Evolutionary conservation across 1,139 yeast genomes (phyloP).

Genomic region (Blastobotrys petasosporus): DNA sequence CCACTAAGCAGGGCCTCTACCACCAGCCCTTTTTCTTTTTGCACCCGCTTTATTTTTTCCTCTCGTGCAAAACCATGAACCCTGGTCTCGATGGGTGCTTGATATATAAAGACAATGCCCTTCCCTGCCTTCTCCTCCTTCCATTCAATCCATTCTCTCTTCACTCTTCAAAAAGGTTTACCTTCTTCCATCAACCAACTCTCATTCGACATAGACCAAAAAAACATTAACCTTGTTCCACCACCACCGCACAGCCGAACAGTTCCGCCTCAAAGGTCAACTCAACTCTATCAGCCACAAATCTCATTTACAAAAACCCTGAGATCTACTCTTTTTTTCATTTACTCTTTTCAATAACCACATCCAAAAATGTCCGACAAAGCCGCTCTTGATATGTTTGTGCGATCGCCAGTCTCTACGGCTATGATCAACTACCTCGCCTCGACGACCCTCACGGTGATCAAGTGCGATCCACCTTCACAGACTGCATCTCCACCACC

Average conservation of each 20-base stretch:
- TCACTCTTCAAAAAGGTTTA: too few species aligned
- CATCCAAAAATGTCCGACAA: conserved; percentile 41
- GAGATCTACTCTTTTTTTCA: background rate
- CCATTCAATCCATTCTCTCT: too few species aligned
- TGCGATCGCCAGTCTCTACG: conserved; percentile 66
- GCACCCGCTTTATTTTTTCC: background rate
- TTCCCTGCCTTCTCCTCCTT: too few species aligned
- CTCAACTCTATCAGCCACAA: too few species aligned
- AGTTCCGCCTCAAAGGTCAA: too few species aligned
- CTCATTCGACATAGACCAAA: too few species aligned
- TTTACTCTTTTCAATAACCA: background rate
- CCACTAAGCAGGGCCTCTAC: background rate
- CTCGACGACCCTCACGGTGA: conserved; percentile 72
- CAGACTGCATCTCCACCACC: conserved; percentile 42
- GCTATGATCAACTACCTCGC: conserved; percentile 82
- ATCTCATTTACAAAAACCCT: background rate
- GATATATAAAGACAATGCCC: too few species aligned
- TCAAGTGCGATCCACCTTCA: conserved; percentile 43
- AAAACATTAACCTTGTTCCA: too few species aligned
- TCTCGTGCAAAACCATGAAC: background rate
- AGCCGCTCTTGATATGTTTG: conserved; percentile 65
- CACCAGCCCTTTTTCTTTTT: background rate
- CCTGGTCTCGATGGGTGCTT: too few species aligned
- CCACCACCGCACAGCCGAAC: too few species aligned
- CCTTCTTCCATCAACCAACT: too few species aligned